Conservation (phyloP, 306 rosid species). For the Prunus mira region DNA sequence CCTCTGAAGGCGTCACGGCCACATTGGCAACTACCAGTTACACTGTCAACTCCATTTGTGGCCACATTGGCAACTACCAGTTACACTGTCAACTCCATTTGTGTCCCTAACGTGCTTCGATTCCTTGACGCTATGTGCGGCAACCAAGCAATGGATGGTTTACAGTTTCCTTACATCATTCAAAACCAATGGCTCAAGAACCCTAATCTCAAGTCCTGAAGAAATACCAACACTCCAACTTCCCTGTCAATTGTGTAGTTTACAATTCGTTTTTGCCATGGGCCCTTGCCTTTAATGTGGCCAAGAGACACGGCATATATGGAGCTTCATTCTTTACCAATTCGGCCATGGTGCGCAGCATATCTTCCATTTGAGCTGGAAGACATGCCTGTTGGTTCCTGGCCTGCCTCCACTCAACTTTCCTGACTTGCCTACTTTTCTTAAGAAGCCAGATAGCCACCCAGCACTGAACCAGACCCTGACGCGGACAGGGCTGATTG, state of each 20-base stretch:
- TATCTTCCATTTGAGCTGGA: conserved; percentile 30
- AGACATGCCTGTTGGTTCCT: conserved; percentile 33
- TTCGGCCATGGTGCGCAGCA: conserved; percentile 30
- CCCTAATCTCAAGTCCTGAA: conserved; percentile 11
- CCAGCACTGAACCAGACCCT: conserved; percentile 50
- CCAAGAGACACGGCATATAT: conserved; percentile 19
- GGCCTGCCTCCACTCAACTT: conserved; percentile 47
- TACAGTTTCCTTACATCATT: conserved; percentile 11
- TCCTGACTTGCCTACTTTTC: conserved; percentile 43
- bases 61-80: conserved; percentile 22
- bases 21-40: conserved; percentile 22
- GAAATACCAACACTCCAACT: not conserved
- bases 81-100: conserved; percentile 18
- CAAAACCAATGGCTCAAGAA: not conserved
- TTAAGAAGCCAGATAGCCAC: conserved; percentile 46
- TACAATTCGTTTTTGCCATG: conserved; percentile 29
- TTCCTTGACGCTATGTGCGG: too few relatives aligned
- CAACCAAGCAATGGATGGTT: too few relatives aligned
- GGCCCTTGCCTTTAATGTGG: conserved; percentile 33
- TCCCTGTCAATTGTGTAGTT: conserved; percentile 29
- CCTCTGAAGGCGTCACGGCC: conserved; percentile 13
- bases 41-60: conserved; percentile 17
- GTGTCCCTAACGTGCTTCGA: conserved; percentile 42
- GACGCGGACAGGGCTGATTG: conserved; percentile 46
- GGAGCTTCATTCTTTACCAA: conserved; percentile 39